Evolutionary conservation across 75 land plant species (phyloP).

Genomic region (Sequoia sempervirens): DNA sequence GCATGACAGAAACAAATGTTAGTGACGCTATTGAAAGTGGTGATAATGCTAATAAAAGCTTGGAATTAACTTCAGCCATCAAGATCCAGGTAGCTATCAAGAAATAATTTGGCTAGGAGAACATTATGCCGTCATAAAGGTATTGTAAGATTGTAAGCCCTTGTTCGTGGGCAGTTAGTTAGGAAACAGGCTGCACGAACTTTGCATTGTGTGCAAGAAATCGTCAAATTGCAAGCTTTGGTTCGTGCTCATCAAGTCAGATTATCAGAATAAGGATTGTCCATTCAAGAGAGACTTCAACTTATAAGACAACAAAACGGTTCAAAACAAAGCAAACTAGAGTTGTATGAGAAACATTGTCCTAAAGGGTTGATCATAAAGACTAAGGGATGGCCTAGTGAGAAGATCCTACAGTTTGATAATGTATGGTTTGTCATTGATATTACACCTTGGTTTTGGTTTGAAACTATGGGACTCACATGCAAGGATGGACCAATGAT

Average conservation of each 20-base stretch:
- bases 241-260: conserved; percentile 54
- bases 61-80: conserved; percentile 27
- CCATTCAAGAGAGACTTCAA: conserved; percentile 11
- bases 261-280: conserved; percentile 8
- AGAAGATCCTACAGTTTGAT: too few species aligned
- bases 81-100: conserved; percentile 47
- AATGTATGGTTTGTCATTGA: too few species aligned
- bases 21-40: conserved; percentile 4
- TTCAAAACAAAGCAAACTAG: not conserved
- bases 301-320: conserved; percentile 1
- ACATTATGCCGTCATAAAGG: conserved; percentile 27
- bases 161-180: conserved; percentile 61
- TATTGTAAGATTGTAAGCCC: conserved; percentile 62
- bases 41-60: not conserved
- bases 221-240: conserved; percentile 59
- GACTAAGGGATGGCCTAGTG: too few species aligned
- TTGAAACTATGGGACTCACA: too few species aligned
- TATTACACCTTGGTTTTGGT: too few species aligned
- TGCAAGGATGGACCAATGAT: too few species aligned
- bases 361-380: too few species aligned
- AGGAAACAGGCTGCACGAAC: conserved; percentile 60
- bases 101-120: conserved; percentile 46
- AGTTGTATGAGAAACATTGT: too few species aligned
- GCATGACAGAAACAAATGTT: not conserved
- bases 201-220: conserved; percentile 54